Evolutionary conservation across 345 rosid species (phyloP).

Genomic region (Anacardium occidentale): DNA sequence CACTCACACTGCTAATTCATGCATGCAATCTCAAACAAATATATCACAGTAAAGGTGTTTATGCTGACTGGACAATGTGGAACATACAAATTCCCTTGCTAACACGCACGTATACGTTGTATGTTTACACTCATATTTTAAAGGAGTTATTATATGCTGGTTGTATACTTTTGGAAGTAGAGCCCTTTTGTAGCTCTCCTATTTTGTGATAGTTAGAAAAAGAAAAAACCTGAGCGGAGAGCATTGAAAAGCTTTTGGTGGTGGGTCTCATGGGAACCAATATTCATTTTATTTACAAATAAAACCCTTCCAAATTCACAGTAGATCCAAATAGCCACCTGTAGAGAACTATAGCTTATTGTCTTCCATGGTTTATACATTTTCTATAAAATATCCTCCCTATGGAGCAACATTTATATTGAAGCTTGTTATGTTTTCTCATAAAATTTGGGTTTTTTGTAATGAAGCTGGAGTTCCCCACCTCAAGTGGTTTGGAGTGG

Average conservation of each 20-base stretch:
- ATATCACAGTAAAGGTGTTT: background rate
- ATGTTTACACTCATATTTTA: too few species aligned
- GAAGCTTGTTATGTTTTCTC: background rate
- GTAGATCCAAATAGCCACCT: background rate
- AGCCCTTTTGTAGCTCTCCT: background rate
- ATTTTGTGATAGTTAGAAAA: background rate
- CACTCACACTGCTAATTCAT: background rate
- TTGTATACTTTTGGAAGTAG: too few species aligned
- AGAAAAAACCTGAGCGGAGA: background rate
- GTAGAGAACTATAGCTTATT: background rate
- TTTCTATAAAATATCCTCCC: background rate
- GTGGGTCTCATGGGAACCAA: background rate
- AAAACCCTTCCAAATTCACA: too few species aligned
- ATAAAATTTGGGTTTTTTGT: conserved; percentile 13
- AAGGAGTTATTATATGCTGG: too few species aligned
- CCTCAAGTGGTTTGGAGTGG: conserved; percentile 86
- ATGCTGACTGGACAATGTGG: background rate
- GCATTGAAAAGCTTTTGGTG: background rate
- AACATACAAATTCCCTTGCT: too few species aligned
- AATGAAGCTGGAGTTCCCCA: conserved; percentile 75
- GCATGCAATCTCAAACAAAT: too few species aligned
- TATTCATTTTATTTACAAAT: background rate
- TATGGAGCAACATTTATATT: background rate
- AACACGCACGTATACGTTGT: too few species aligned
- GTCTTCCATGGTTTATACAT: background rate